Base-by-base conservation (phyloP, 164 flowering plant species). In the Protea cynaroides region DNA sequence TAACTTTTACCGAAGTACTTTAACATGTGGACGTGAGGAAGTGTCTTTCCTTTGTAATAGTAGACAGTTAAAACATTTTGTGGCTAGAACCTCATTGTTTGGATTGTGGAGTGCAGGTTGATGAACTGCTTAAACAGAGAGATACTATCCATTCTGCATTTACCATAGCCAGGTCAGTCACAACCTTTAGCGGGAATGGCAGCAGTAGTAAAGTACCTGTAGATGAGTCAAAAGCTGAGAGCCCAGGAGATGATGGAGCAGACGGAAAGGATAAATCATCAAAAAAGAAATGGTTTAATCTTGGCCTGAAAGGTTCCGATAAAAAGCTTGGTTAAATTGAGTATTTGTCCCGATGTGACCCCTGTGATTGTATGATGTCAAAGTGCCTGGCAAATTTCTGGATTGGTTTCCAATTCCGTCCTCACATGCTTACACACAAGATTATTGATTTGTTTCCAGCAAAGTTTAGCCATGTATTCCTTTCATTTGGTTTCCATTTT, bases 101-200 rank as follows among this genome's bases (percentile, higher is more conserved):
- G 40, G 50, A 57, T 65, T 62, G 23, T 66, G 62, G 56, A 61
- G 51, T 38, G 29, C 78, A 90, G 97, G 97, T 95, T 24, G 99
- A 95, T 70, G 99, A 92, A 69, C 79, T 95, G 58, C 82, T 95
- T 52, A 95, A 90, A 77, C 84, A 86, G 66, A 81, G 97, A 62
- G 99, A 95, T 50, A 72, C 49, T 57, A 84, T 95, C 68, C 94
- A 92, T 36, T 71, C 92, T n/a, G 75, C 99, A 10, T 95, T 90
- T 71, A 88, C 89, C 4, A 76, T 82, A n/a, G 52, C 65, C 36
- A 85, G 68, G 70, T 24, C 81, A 52, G 67, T 61, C 18, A 72
- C 21, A 67, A 68, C 13, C 56, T 64, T 44, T 43, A 65, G 56
- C 57, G 69, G 72, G 34, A 68, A 79, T 64, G 75, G 80, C 53